These are phyloP conservation scores for Ogataea pilisensis DNA, from an alignment of 805 yeast genomes.

Conservation along the genomic window DNA sequence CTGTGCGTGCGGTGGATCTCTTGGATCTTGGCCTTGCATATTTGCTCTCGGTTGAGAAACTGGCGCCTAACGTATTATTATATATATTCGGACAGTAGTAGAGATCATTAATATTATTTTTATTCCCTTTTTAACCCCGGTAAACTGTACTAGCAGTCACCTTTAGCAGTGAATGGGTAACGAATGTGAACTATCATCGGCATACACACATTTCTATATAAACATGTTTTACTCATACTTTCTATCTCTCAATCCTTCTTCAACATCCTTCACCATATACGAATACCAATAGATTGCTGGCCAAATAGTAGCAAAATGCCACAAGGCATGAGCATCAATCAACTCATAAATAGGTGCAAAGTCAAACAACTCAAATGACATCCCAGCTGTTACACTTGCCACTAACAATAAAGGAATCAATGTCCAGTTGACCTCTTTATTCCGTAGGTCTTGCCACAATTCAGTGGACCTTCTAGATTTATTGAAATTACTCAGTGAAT, in stretches of 20 bases:
- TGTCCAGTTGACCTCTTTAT: constrained; percentile 37
- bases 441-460: constrained; percentile 20
- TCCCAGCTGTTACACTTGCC: constrained; percentile 56
- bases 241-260: constrained; percentile 25
- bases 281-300: constrained; percentile 77
- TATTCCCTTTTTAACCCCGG: too few species aligned
- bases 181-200: too few species aligned
- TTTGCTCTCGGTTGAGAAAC: too few species aligned
- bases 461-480: constrained; percentile 14
- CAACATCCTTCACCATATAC: constrained; percentile 46
- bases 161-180: too few species aligned
- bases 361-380: constrained; percentile 89
- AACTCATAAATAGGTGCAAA: constrained; percentile 69
- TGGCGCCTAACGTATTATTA: too few species aligned
- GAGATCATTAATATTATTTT: too few species aligned
- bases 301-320: constrained; percentile 87
- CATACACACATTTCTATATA: too few species aligned
- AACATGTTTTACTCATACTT: constrained; percentile 26
- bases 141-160: too few species aligned
- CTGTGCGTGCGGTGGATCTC: too few species aligned
- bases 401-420: constrained; percentile 52
- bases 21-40: too few species aligned
- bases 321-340: constrained; percentile 86
- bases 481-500: constrained; percentile 30
- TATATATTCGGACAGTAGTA: too few species aligned